Evolutionary conservation across 371 early-diverging fungal genomes (phyloP), one percentile per base, ranked within the genome.

Genomic region (Gilbertella persicaria): DNA sequence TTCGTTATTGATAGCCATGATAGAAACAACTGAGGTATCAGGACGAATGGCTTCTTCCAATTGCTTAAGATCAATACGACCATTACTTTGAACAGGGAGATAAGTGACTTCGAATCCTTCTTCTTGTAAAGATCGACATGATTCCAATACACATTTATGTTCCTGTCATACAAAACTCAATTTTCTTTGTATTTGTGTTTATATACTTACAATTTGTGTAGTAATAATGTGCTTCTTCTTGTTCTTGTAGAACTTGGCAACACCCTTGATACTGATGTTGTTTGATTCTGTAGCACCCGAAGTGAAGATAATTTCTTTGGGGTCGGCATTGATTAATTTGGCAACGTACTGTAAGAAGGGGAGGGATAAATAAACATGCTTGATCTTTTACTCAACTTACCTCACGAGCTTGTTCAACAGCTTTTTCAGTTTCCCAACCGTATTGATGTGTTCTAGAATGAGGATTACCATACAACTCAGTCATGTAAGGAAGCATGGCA

Each of bases 1-100:
- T 78, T 99, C 99, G 72, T 99, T 99, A 75, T 99, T 99, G 39
- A 99, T 96, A 8, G 97, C 83, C 99, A 99, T 99, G 58, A 99
- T 84, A 12, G 97, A 97, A 28, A 99, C 96, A 43, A 99, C 66
- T 6, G 85, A 82, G 4, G 99, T 99, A 37, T 94, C 90, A 9
- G 96, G 94, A 8, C 93, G 89, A 54, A 99, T 97, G 10, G 95
- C 87, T 36, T 80, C 85, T 65, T 90, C 91, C 33, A 99, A 71
- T 9, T 78, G 73, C 60, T 91, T 81, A 60, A 90, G 63, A 58
- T 84, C 87, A 21, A 99, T 80, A 40, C 93, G 58, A 8, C 99
- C 99, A 56, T 93, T 89, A 50, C 76, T 68, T 58, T 88, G 77
- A 24, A 99, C 99, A 14, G 97, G 94, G 29, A 99, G 73, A 57